phyloP scores from a whole-genome alignment of 1,284 basidiomycete genomes.

The Bondarzewia mesenterica region DNA sequence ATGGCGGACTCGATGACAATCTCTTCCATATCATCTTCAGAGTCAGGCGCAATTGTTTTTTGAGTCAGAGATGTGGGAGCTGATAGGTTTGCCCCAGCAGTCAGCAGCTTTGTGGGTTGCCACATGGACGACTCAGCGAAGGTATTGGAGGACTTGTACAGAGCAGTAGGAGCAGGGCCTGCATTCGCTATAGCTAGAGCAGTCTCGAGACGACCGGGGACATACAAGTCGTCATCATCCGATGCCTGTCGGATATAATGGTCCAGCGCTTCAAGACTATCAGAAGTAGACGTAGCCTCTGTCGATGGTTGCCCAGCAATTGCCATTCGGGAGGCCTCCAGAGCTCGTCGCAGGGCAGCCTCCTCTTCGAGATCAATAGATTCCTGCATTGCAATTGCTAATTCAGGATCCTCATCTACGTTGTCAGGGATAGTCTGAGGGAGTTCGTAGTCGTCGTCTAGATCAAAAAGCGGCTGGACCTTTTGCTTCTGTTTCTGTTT shows the following conservation, averaged over 20 bases:
- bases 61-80: not conserved
- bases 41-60: constrained; percentile 12
- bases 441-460: constrained; percentile 40
- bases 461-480: constrained; percentile 44
- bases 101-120: not conserved
- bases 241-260: constrained; percentile 7
- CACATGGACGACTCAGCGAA: not conserved
- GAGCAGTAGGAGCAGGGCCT: constrained; percentile 25
- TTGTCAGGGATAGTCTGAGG: constrained; percentile 2
- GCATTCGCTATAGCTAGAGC: constrained; percentile 57
- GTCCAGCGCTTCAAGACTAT: constrained; percentile 8
- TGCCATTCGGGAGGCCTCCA: constrained; percentile 21
- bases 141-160: constrained; percentile 4
- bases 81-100: too few relatives aligned
- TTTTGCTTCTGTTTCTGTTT: constrained; percentile 19
- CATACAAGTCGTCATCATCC: constrained; percentile 31
- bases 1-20: too few relatives aligned
- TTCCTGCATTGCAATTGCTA: constrained; percentile 52
- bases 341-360: constrained; percentile 20
- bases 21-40: constrained; percentile 41
- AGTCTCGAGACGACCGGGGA: constrained; percentile 50
- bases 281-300: constrained; percentile 10
- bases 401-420: constrained; percentile 37
- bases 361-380: constrained; percentile 38
- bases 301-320: constrained; percentile 4